Percentiles rank a stretch among this genome's conserved stretches.
These are phyloP conservation scores for Tarenaya hassleriana DNA, from an alignment of 345 rosid species.

Conservation along the genomic window DNA sequence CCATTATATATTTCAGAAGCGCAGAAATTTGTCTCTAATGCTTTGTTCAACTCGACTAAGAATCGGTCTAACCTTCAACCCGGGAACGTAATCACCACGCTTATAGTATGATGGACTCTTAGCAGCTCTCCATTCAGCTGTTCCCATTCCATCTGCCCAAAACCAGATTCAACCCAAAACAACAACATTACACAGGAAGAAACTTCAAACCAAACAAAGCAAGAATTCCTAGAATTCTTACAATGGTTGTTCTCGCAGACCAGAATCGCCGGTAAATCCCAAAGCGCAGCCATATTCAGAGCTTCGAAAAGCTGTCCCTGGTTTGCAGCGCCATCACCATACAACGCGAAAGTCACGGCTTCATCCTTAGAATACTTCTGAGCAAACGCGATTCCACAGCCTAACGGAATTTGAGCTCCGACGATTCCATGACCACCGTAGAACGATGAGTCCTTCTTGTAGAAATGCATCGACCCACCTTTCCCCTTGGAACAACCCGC, in stretches of 20 bases:
- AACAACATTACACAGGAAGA: background rate
- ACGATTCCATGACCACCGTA: slow-evolving; percentile 98
- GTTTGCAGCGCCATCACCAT: slow-evolving; percentile 98
- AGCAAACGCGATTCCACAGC: slow-evolving; percentile 94
- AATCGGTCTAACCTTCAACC: slow-evolving; percentile 64
- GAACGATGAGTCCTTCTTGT: slow-evolving; percentile 69
- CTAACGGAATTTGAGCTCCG: slow-evolving; percentile 92
- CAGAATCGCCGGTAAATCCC: slow-evolving; percentile 91
- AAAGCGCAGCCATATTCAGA: slow-evolving; percentile 79
- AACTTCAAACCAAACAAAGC: background rate
- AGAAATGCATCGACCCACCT: slow-evolving; percentile 98
- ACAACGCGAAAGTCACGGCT: slow-evolving; percentile 68
- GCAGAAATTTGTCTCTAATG: background rate
- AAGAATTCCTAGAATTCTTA: slow-evolving; percentile 22
- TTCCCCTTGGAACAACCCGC: too few species aligned
- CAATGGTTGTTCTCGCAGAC: slow-evolving; percentile 99
- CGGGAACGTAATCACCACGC: slow-evolving; percentile 98
- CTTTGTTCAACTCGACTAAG: background rate
- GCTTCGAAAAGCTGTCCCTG: slow-evolving; percentile 98
- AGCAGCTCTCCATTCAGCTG: slow-evolving; percentile 98
- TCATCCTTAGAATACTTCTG: slow-evolving; percentile 89
- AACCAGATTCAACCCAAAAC: slow-evolving; percentile 2
- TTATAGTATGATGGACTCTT: slow-evolving; percentile 87
- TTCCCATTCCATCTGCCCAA: slow-evolving; percentile 90
- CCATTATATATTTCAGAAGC: background rate